Conservation (phyloP, 768 basidiomycete genomes). For the Flagelloscypha sp. region DNA sequence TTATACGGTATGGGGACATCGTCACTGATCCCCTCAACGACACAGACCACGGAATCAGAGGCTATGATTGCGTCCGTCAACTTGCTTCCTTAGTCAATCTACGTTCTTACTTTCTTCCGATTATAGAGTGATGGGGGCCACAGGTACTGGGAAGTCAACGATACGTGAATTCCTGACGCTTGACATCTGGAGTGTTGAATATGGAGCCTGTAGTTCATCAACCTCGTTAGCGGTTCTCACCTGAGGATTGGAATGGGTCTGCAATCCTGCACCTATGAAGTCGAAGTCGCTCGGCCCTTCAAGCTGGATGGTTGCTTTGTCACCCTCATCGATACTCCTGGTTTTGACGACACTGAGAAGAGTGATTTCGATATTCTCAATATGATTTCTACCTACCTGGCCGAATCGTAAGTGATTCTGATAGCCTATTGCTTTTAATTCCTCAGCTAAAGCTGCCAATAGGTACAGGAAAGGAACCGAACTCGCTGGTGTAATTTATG, state of each 20-base stretch:
- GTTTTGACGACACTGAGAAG: slow-evolving; percentile 46
- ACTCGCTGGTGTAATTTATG: slow-evolving; percentile 28
- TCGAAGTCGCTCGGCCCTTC: slow-evolving; percentile 36
- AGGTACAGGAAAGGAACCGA: slow-evolving; percentile 19
- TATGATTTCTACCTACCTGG: slow-evolving; percentile 33
- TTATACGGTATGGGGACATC: too few relatives aligned
- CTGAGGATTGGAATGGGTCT: slow-evolving; percentile 37
- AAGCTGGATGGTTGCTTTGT: slow-evolving; percentile 32
- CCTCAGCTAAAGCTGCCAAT: too few relatives aligned
- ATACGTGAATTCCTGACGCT: slow-evolving; percentile 3
- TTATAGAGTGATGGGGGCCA: slow-evolving; percentile 12
- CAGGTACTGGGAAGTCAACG: slow-evolving; percentile 14
- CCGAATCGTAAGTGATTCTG: too few relatives aligned
- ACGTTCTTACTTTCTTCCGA: too few relatives aligned
- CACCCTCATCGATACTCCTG: slow-evolving; percentile 52
- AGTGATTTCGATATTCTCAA: slow-evolving; percentile 41
- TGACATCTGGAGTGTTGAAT: neutral
- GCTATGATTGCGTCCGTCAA: too few relatives aligned
- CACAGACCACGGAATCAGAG: too few relatives aligned
- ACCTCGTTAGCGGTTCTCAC: slow-evolving; percentile 39
- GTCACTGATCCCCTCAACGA: too few relatives aligned
- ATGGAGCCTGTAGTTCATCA: slow-evolving; percentile 55
- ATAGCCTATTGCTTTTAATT: too few relatives aligned
- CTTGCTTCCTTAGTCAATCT: too few relatives aligned
- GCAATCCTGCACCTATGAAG: slow-evolving; percentile 42